Conservation (phyloP, 1,284 basidiomycete genomes). For the Rhodotorula sp. region DNA sequence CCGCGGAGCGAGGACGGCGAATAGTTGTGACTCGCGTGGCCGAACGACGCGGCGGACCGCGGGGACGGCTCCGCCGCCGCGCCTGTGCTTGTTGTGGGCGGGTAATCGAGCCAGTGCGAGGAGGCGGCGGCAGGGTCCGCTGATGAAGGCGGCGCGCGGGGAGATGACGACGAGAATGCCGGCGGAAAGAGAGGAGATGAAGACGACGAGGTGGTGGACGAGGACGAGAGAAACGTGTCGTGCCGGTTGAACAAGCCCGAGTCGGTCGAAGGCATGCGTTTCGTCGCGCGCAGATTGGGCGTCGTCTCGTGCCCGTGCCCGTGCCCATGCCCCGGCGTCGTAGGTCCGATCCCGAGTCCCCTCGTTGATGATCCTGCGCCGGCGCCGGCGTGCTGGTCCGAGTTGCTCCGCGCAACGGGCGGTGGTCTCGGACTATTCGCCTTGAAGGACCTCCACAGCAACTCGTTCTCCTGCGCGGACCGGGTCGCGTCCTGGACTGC, state of each 20-base stretch:
- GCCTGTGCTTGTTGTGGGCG: background rate
- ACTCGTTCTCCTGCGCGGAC: conserved; percentile 27
- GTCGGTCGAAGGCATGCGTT: background rate
- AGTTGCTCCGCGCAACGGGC: conserved; percentile 7
- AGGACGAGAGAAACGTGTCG: background rate
- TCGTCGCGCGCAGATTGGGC: background rate
- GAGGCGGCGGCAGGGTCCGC: background rate
- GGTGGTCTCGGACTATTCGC: conserved; percentile 24
- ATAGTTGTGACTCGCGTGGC: background rate
- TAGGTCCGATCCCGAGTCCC: background rate
- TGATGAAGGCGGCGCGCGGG: background rate
- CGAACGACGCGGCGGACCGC: background rate
- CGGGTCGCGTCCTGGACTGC: conserved; percentile 15
- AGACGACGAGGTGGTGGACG: background rate
- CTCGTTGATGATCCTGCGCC: background rate
- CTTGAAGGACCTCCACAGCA: conserved; percentile 34
- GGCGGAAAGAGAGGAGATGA: background rate
- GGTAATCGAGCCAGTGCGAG: conserved; percentile 3
- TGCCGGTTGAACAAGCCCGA: background rate
- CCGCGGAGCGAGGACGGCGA: conserved; percentile 1
- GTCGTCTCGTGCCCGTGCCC: background rate
- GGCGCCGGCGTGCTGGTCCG: conserved; percentile 1
- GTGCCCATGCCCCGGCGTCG: too few species aligned
- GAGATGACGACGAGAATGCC: background rate
- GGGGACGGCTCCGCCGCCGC: background rate